phyloP scores from a whole-genome alignment of 345 rosid species.

The Cardamine chenopodiifolia region DNA sequence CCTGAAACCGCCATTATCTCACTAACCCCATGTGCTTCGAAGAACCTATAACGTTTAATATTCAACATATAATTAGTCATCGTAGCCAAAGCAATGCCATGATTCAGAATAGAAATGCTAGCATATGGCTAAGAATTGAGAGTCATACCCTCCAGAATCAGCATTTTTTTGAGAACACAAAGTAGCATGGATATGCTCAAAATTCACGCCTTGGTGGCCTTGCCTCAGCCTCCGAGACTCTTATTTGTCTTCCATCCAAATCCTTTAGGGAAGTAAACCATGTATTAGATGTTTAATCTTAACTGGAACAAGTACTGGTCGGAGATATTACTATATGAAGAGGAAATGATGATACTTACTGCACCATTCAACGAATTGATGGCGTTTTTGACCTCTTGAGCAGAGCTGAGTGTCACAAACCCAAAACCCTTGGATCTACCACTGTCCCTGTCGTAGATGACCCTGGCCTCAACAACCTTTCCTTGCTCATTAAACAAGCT shows the following conservation, averaged over 20 bases:
- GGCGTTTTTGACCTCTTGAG: conserved; percentile 79
- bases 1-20: conserved; percentile 21
- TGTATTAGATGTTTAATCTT: conserved; percentile 3
- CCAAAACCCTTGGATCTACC: conserved; percentile 99
- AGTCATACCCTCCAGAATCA: conserved; percentile 38
- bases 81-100: neutral
- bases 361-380: conserved; percentile 74
- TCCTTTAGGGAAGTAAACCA: conserved; percentile 54
- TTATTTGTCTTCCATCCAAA: conserved; percentile 84
- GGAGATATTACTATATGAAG: neutral
- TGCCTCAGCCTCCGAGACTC: conserved; percentile 86
- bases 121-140: neutral
- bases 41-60: conserved; percentile 7
- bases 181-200: conserved; percentile 46
- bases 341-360: conserved; percentile 55
- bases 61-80: neutral
- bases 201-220: conserved; percentile 81
- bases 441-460: conserved; percentile 89
- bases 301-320: neutral
- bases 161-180: conserved; percentile 6
- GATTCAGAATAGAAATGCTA: neutral
- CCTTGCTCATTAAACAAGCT: conserved; percentile 82
- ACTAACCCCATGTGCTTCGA: conserved; percentile 28
- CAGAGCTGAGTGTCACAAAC: conserved; percentile 79
- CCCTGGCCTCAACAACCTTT: conserved; percentile 85